Evolutionary conservation across 352 stramenopile species (phyloP).

Genomic region (Pythium brachiatum): DNA sequence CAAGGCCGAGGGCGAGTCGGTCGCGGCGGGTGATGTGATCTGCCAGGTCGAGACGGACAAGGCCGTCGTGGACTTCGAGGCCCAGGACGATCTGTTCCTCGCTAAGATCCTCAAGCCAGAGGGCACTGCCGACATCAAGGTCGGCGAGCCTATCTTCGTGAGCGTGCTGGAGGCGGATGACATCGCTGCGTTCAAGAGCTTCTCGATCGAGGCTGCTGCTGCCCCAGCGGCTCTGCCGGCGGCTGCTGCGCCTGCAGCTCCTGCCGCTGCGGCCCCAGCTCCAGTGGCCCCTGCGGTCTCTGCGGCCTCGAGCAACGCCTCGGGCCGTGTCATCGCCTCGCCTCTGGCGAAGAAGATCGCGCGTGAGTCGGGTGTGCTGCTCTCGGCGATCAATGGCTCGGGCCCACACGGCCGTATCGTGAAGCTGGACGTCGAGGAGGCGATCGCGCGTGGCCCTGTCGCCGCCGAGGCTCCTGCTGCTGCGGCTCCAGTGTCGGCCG

Average conservation of each 20-base stretch:
- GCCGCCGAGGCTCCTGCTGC: conserved; percentile 18
- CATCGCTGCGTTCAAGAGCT: conserved; percentile 53
- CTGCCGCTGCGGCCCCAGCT: conserved; percentile 27
- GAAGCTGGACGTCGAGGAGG: conserved; percentile 93
- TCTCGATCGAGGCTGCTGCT: conserved; percentile 39
- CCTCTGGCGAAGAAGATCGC: conserved; percentile 93
- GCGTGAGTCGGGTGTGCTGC: conserved; percentile 70
- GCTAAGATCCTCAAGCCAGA: conserved; percentile 93
- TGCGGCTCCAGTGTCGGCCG: conserved; percentile 23
- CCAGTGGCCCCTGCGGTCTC: conserved; percentile 20
- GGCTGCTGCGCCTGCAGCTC: conserved; percentile 24
- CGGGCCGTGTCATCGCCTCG: conserved; percentile 90
- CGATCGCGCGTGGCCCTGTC: conserved; percentile 64
- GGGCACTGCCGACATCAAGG: conserved; percentile 84
- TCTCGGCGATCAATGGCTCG: conserved; percentile 71
- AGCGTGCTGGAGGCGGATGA: conserved; percentile 56
- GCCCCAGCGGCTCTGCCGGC: conserved; percentile 14
- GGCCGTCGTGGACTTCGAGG: conserved; percentile 97
- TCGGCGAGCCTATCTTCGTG: conserved; percentile 71
- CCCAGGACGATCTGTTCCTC: conserved; percentile 93
- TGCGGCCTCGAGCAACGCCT: conserved; percentile 25
- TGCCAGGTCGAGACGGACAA: conserved; percentile 98
- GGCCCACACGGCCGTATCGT: conserved; percentile 91
- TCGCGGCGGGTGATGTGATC: conserved; percentile 91
- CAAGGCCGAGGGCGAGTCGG: conserved; percentile 88